Conservation (phyloP, 2,329 filamentous ascomycete genomes). For the Penicillium sp. region DNA sequence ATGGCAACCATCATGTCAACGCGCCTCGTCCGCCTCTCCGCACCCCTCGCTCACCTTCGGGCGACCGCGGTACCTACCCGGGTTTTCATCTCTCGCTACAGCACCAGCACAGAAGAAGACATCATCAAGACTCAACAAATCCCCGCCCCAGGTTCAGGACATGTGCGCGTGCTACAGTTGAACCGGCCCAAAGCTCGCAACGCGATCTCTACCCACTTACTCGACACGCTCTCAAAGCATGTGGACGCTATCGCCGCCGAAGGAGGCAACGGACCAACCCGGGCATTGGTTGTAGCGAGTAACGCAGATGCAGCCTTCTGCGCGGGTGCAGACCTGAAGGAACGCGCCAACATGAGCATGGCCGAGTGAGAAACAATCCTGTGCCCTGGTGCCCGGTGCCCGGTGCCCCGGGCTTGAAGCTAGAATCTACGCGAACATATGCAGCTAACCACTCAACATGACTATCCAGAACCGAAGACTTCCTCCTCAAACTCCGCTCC, state of each 20-base stretch:
- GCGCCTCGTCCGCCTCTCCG: constrained; percentile 28
- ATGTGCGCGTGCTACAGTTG: constrained; percentile 83
- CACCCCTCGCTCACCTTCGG: constrained; percentile 19
- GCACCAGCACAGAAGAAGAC: constrained; percentile 34
- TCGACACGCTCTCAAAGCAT: constrained; percentile 68
- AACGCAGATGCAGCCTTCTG: constrained; percentile 87
- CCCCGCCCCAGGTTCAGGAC: constrained; percentile 73
- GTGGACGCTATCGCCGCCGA: constrained; percentile 68
- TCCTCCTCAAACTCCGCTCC: constrained; percentile 71
- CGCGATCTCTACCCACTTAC: constrained; percentile 77
- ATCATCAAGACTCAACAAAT: constrained; percentile 68
- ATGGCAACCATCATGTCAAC: constrained; percentile 32
- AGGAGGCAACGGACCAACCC: constrained; percentile 58
- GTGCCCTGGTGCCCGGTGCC: not conserved
- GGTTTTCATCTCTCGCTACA: constrained; percentile 35
- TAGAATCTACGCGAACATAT: not conserved
- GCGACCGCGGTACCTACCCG: constrained; percentile 23
- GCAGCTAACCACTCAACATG: not conserved
- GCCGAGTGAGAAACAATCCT: constrained; percentile 63
- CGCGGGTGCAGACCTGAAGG: constrained; percentile 91
- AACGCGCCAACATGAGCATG: constrained; percentile 70
- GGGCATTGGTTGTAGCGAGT: constrained; percentile 80
- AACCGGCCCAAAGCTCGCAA: constrained; percentile 84
- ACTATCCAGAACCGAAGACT: constrained; percentile 65
- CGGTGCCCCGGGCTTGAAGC: not conserved